Evolutionary conservation across 805 yeast species (phyloP).

Genomic region (Pichia nakasei): DNA sequence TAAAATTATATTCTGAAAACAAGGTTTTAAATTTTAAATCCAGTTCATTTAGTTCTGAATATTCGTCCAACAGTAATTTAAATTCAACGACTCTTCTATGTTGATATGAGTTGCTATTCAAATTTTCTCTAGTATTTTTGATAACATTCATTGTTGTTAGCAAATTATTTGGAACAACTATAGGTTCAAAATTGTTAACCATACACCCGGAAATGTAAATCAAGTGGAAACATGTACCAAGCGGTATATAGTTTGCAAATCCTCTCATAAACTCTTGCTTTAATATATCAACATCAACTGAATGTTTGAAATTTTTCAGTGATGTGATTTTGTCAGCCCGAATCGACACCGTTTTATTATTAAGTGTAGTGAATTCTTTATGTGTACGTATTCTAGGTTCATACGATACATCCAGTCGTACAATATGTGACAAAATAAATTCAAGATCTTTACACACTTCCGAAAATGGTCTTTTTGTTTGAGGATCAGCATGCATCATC

Average conservation of each 20-base stretch:
- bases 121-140: neutral
- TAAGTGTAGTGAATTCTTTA: conserved; percentile 36
- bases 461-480: conserved; percentile 30
- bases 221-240: conserved; percentile 46
- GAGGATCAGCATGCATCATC: conserved; percentile 30
- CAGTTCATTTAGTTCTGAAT: neutral
- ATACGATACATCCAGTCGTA: conserved; percentile 27
- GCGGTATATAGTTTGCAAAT: conserved; percentile 52
- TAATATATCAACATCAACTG: conserved; percentile 35
- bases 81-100: neutral
- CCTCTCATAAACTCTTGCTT: conserved; percentile 41
- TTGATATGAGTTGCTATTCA: neutral
- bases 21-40: conserved; percentile 1
- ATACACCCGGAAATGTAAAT: conserved; percentile 51
- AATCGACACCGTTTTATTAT: conserved; percentile 45
- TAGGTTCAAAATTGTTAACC: conserved; percentile 28
- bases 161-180: neutral
- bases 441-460: conserved; percentile 53
- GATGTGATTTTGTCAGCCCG: conserved; percentile 48
- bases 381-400: conserved; percentile 10
- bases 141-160: neutral
- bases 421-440: conserved; percentile 55
- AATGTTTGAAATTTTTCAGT: conserved; percentile 47
- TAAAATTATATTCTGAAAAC: conserved; percentile 3
- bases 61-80: neutral